Evolutionary conservation across 1,139 yeast species (phyloP), one percentile per base, ranked within the genome.

Genomic region (Candida gigantensis): DNA sequence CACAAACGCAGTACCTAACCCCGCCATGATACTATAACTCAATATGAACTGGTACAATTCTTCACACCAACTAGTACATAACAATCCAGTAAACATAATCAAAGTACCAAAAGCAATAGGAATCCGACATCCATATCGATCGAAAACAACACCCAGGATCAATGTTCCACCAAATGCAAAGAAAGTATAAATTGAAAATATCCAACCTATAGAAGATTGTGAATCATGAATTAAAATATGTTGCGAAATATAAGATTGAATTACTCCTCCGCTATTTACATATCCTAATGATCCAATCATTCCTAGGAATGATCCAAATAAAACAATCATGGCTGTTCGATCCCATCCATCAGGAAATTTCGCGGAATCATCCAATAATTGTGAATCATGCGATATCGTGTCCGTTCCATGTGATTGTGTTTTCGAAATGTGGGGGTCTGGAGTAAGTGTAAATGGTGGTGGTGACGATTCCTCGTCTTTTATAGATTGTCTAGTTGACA

Each of bases 61-160:
- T 2, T 42, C 46, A 17, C 53, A 47, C 2, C 50, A 45, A 10
- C 63, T 55, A 21, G 55, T 46, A 14, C 53, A 45, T 52, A 60
- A 52, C 15, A 56, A 39, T 2, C 66, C 66, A 3, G 45, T 34
- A 16, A 47, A 46, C 39, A 51, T 47, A 13, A 53, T 37, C 2
- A 49, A 30, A 2, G 42, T 43, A 1, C 64, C 58, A 9, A 41
- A 18, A 1, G 41, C 26, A 5, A 58, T 34, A 11, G 61, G 58
- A 6, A 42, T 36, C 23, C 37, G 42, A 34, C 52, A 47, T 3
- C 65, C 65, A 14, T 56, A 32, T 13, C 50, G 45, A 35, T 58
- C 59, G 40, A 55, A 60, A 3, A 58, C 36, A 0, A 82, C 65
- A 0, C 67, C 68, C 32, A 52, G 42, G 5, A 60, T 34, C n/a